Conservation (phyloP, 345 rosid species). For the Ceriops zippeliana region DNA sequence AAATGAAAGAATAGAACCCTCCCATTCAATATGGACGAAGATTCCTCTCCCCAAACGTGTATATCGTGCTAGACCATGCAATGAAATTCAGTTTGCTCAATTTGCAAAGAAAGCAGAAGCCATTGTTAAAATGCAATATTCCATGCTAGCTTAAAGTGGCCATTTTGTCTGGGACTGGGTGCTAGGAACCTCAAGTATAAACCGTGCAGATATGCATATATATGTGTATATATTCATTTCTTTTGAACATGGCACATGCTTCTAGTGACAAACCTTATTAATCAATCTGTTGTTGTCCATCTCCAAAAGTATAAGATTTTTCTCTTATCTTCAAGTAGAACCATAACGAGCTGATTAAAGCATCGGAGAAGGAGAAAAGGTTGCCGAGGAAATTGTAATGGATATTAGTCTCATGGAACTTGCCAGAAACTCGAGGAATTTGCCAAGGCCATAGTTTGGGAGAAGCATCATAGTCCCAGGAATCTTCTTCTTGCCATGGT, state of each 20-base stretch:
- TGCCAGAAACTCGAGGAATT: conserved; percentile 40
- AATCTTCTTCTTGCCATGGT: conserved; percentile 56
- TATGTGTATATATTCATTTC: background rate
- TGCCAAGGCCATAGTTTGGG: conserved; percentile 48
- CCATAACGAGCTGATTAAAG: background rate
- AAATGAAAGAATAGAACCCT: background rate
- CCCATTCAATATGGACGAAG: background rate
- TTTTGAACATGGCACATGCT: background rate
- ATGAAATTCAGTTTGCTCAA: background rate
- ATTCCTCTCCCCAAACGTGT: background rate
- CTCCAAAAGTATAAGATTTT: conserved; percentile 17
- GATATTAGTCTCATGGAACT: conserved; percentile 46
- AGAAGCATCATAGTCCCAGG: conserved; percentile 42
- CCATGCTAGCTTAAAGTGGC: conserved; percentile 23
- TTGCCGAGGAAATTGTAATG: conserved; percentile 21
- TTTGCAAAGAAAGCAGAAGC: background rate
- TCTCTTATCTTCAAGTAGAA: conserved; percentile 1
- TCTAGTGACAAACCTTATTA: background rate
- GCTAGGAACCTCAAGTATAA: conserved; percentile 25
- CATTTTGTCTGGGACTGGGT: conserved; percentile 29
- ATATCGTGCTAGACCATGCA: background rate
- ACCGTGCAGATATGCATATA: conserved; percentile 24
- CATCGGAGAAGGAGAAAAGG: conserved; percentile 28
- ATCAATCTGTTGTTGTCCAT: background rate
- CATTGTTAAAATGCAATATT: conserved; percentile 26